Conservation (phyloP, 305 asterid species). For the Fraxinus nigra region DNA sequence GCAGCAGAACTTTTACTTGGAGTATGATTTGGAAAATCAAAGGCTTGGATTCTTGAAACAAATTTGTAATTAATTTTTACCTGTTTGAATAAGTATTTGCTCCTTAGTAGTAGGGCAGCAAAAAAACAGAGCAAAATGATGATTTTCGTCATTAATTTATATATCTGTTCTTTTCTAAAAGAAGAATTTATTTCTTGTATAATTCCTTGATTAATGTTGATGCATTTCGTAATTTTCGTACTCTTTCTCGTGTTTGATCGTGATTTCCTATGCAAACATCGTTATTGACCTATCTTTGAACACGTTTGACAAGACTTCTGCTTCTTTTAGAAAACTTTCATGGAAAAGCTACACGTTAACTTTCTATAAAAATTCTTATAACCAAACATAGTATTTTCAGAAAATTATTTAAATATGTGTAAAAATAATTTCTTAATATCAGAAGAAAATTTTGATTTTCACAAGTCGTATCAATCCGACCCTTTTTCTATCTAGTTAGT, state of each 20-base stretch:
- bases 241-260: not conserved
- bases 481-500: not conserved
- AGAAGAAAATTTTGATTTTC: not conserved
- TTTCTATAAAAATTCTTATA: no score
- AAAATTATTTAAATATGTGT: no score
- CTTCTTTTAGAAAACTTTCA: not conserved
- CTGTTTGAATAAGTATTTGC: not conserved
- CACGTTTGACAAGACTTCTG: no score
- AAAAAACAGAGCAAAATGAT: not conserved
- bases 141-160: not conserved
- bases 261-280: not conserved
- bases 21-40: constrained; percentile 55
- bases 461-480: not conserved
- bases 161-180: not conserved
- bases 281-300: no score
- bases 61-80: constrained; percentile 24
- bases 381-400: no score
- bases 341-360: not conserved
- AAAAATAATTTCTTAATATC: no score
- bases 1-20: constrained; percentile 57
- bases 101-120: not conserved
- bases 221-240: not conserved
- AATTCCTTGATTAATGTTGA: not conserved
- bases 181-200: not conserved
- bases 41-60: constrained; percentile 50